phyloP scores from a whole-genome alignment of 2,329 filamentous ascomycete genomes.

The Fusarium globosum region DNA sequence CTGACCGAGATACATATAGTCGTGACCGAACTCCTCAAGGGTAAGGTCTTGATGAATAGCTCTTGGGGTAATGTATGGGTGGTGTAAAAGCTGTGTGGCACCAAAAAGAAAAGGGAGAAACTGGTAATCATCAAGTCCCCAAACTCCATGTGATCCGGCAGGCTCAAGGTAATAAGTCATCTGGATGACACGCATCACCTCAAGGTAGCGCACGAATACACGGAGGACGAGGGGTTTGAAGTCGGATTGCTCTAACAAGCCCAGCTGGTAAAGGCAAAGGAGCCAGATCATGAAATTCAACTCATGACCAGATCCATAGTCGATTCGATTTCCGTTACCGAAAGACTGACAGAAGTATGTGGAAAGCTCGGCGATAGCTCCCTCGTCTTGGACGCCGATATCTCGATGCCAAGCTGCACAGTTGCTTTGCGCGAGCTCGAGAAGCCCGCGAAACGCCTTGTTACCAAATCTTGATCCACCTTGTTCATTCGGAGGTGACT shows the following conservation, averaged over 20 bases:
- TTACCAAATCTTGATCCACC: constrained; percentile 94
- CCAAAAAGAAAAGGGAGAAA: constrained; percentile 97
- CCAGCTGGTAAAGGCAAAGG: constrained; percentile 88
- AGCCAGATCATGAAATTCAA: constrained; percentile 98
- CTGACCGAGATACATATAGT: constrained; percentile 93
- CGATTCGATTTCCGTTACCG: constrained; percentile 86
- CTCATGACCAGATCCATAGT: constrained; percentile 98
- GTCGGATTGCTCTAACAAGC: constrained; percentile 70
- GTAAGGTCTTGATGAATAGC: constrained; percentile 89
- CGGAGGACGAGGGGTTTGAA: constrained; percentile 80
- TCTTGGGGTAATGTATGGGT: constrained; percentile 81
- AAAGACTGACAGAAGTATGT: constrained; percentile 87
- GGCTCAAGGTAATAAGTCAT: constrained; percentile 96
- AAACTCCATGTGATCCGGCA: constrained; percentile 95
- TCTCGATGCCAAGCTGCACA: constrained; percentile 70
- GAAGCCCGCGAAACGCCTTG: constrained; percentile 85
- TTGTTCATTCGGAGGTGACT: constrained; percentile 84
- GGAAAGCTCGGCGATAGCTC: constrained; percentile 76
- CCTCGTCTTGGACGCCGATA: constrained; percentile 63
- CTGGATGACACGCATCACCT: constrained; percentile 88
- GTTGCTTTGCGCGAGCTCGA: constrained; percentile 73
- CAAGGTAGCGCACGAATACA: constrained; percentile 85
- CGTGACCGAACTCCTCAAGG: constrained; percentile 84
- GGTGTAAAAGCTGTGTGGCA: constrained; percentile 86
- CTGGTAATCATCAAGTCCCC: constrained; percentile 97